Evolutionary conservation across 1,284 basidiomycete species (phyloP).

Genomic region (Inonotus hispidus): DNA sequence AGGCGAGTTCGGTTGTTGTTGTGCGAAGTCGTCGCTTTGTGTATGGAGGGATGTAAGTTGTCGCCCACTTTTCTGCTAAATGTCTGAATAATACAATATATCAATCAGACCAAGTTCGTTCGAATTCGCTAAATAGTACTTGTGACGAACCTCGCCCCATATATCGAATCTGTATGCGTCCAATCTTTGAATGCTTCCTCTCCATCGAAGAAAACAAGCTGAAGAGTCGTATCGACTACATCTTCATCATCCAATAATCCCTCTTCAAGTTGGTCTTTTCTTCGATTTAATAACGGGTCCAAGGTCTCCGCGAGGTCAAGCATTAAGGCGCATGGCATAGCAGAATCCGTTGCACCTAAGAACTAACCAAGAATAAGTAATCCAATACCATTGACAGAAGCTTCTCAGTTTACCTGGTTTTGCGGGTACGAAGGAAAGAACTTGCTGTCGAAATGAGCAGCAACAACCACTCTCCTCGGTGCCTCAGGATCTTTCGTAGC

Average conservation of each 20-base stretch:
- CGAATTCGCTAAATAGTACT: background rate
- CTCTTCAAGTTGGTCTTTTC: slow-evolving; percentile 51
- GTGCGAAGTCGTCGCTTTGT: slow-evolving; percentile 55
- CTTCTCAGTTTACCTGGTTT: slow-evolving; percentile 52
- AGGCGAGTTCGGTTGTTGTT: slow-evolving; percentile 58
- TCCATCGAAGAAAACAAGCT: slow-evolving; percentile 97
- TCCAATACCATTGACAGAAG: background rate
- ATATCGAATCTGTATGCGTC: slow-evolving; percentile 88
- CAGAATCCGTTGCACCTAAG: slow-evolving; percentile 96
- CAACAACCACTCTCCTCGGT: slow-evolving; percentile 74
- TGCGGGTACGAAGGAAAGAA: slow-evolving; percentile 70
- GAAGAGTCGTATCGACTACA: slow-evolving; percentile 77
- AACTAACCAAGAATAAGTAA: slow-evolving; percentile 51
- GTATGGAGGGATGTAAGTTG: slow-evolving; percentile 57
- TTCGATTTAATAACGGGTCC: slow-evolving; percentile 60
- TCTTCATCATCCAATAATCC: slow-evolving; percentile 70
- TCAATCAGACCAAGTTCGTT: background rate
- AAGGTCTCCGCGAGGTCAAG: slow-evolving; percentile 84
- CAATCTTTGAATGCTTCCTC: slow-evolving; percentile 94
- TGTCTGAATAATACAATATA: slow-evolving; percentile 46
- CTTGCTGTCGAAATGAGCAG: slow-evolving; percentile 97
- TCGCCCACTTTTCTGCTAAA: slow-evolving; percentile 78
- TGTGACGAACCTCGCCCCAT: slow-evolving; percentile 74
- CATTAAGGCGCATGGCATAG: slow-evolving; percentile 92
- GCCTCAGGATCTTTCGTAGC: slow-evolving; percentile 92